Base-by-base conservation (phyloP, 1,284 basidiomycete species). In the Exobasidium cylindrosporum region DNA sequence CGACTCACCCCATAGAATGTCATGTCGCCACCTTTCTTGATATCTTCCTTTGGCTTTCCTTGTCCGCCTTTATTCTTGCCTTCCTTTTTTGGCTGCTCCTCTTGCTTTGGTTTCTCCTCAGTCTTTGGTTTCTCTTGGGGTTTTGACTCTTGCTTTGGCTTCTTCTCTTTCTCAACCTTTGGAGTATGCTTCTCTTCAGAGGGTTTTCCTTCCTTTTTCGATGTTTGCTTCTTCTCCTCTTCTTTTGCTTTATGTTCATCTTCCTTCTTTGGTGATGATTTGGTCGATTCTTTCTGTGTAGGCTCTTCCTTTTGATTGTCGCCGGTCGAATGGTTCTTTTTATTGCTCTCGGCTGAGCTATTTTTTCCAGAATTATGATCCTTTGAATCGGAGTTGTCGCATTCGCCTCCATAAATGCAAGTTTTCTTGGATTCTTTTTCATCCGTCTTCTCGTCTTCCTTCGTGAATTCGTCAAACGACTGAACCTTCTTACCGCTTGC, bases 81-180 rank as follows among this genome's bases (percentile, higher is more conserved):
- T 54, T 26, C 31, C 58, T 29, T 28, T 28, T 26, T 49, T 49
- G 35, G 28, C 57, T 17, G 17, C 14, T n/a, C 49, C 23, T 14
- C 32, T 14, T 14, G 10, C 50, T n/a, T 43, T n/a, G 49, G 58
- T 44, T 50, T 24, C 47, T 4, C 21, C 47, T 14, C 23, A 29
- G 47, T 26, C 57, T 29, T 49, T 24, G 53, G 21, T 17, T 63
- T 61, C 6, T 62, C 52, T 53, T 61, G 58, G 56, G 69, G 69
- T 60, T 58, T 67, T 35, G 61, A 54, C 3, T 63, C 61, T 10
- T 62, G 60, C 30, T 58, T 23, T 46, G 62, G 31, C 58, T 43
- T 26, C 28, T 5, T 7, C 28, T 24, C n/a, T 47, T 35, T 29
- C 44, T n/a, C n/a, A 26, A 47, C 57, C 23, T 54, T 45, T 23